Conservation (phyloP, 176 grass and related monocot species). For the Miscanthus lutarioriparius region DNA sequence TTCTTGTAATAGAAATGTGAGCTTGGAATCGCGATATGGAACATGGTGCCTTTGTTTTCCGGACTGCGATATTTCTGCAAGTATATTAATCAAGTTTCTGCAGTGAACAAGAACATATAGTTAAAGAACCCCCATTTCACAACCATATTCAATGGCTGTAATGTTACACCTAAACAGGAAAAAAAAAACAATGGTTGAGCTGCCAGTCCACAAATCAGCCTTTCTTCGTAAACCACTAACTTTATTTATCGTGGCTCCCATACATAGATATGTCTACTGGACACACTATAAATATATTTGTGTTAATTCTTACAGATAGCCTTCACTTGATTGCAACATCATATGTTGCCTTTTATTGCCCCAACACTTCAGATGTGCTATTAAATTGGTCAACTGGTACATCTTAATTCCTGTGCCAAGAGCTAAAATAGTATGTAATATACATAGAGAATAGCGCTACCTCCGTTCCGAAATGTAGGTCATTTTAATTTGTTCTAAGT, state of each 20-base stretch:
- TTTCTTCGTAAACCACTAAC: background rate
- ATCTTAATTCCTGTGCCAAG: background rate
- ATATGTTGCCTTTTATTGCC: background rate
- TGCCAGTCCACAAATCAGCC: background rate
- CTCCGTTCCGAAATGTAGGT: background rate
- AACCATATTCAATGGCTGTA: background rate
- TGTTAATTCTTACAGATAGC: background rate
- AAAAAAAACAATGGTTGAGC: background rate
- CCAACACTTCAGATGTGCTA: background rate
- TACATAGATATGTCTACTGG: background rate
- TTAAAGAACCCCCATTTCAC: slow-evolving; percentile 25
- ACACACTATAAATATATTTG: background rate
- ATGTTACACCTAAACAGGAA: background rate
- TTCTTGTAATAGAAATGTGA: slow-evolving; percentile 96
- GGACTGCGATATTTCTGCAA: slow-evolving; percentile 87
- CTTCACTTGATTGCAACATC: background rate
- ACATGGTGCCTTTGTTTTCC: slow-evolving; percentile 91
- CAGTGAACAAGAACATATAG: slow-evolving; percentile 22
- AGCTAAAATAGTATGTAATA: background rate
- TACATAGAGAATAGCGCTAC: background rate
- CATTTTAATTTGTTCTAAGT: background rate
- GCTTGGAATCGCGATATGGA: slow-evolving; percentile 93
- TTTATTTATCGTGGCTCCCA: background rate
- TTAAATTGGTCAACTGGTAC: background rate
- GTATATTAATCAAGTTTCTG: slow-evolving; percentile 98